These are phyloP conservation scores for Diaporthe sp. DNA, from an alignment of 2,329 filamentous ascomycete genomes.

Conservation along the genomic window DNA sequence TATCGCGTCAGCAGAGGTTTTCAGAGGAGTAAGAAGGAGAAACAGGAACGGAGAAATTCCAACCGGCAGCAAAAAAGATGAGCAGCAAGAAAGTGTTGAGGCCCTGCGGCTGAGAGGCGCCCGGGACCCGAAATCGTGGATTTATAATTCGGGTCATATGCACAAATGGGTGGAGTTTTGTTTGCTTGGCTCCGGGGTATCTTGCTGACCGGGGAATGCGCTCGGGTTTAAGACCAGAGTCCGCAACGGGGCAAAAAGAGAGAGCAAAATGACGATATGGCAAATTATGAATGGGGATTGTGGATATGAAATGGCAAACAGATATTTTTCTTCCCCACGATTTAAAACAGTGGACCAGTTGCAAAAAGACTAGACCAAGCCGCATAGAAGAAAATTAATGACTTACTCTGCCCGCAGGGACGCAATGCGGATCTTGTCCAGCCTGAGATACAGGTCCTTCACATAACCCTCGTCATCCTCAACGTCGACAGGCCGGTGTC, in stretches of 20 bases:
- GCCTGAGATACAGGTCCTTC: conserved; percentile 37
- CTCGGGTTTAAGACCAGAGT: conserved; percentile 17
- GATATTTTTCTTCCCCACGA: not conserved
- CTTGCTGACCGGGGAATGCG: conserved; percentile 23
- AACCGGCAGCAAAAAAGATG: not conserved
- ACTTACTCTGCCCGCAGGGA: conserved; percentile 40
- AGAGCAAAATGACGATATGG: conserved; percentile 7
- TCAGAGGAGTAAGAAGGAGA: not conserved
- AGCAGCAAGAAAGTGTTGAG: conserved; percentile 20
- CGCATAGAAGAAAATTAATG: not conserved
- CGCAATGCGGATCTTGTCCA: conserved; percentile 40
- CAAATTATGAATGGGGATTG: conserved; percentile 20
- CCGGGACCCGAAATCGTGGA: conserved; percentile 31
- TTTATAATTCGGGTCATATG: conserved; percentile 34
- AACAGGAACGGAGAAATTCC: not conserved
- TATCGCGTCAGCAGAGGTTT: conserved; percentile 17
- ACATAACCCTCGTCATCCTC: conserved; percentile 41
- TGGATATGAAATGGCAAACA: conserved; percentile 11
- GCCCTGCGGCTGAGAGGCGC: conserved; percentile 24
- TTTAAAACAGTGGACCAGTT: conserved; percentile 4
- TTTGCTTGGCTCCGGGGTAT: conserved; percentile 33
- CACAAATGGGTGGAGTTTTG: conserved; percentile 27
- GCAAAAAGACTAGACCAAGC: not conserved
- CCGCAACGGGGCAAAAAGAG: not conserved
- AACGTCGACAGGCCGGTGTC: conserved; percentile 36